phyloP scores from a whole-genome alignment of 2,329 filamentous ascomycete genomes.

The Alternaria longipes region DNA sequence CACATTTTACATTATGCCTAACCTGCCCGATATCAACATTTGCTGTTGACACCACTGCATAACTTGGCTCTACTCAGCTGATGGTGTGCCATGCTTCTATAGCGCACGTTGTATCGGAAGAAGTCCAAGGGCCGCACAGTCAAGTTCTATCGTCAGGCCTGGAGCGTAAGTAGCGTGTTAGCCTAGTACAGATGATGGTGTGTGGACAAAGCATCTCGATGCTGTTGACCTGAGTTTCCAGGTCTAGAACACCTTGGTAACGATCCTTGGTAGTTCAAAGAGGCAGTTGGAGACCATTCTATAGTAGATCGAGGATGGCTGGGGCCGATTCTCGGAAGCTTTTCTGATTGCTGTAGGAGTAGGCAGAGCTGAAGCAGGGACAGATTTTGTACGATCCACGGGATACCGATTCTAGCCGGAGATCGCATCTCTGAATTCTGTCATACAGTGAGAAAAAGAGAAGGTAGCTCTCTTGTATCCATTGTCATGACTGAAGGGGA shows the following conservation, averaged over 20 bases:
- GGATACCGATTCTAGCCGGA: not conserved
- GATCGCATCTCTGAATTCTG: not conserved
- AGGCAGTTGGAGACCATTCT: not conserved
- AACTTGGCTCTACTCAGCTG: not conserved
- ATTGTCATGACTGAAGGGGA: not conserved
- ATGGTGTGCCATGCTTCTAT: not conserved
- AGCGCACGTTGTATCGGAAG: not conserved
- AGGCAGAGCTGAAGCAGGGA: too few relatives aligned
- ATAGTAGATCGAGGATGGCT: not conserved
- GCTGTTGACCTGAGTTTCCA: not conserved
- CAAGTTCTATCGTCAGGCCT: not conserved
- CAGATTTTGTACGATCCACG: too few relatives aligned
- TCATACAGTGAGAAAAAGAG: not conserved
- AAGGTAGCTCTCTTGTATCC: not conserved
- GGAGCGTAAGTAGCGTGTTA: not conserved
- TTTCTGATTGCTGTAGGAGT: rapidly evolving
- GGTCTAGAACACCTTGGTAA: not conserved
- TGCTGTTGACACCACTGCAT: not conserved
- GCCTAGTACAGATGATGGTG: not conserved
- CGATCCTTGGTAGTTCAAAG: not conserved
- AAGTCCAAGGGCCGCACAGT: not conserved
- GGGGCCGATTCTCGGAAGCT: not conserved
- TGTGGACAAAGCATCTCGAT: not conserved
- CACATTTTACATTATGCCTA: not conserved
- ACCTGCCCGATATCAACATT: not conserved